Evolutionary conservation across 2,329 filamentous ascomycete species (phyloP), one percentile per base, ranked within the genome.

Genomic region (Cytospora paraplurivora): DNA sequence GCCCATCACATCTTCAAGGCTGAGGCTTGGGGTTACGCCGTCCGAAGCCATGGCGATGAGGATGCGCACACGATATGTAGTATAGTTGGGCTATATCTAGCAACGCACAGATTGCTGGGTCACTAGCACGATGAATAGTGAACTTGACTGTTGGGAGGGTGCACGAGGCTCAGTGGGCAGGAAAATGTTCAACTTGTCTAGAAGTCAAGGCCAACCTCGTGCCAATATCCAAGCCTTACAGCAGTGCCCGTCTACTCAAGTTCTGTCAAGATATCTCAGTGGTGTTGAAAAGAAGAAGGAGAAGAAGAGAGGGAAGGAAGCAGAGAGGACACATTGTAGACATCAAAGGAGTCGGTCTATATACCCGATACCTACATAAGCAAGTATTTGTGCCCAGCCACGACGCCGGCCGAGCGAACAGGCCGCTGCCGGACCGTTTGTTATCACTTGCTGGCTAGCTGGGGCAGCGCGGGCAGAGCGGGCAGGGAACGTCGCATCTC

Each of bases 1-100:
- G 59, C 56, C 59, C 60, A 65, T 62, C 53, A 67, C 62, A 41
- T 67, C 63, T 32, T 65, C 59, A n/a, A 67, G 65, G 59, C 59
- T 65, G 44, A 49, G 32, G 37, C 58, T 53, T 37, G 62, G 37
- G 34, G 64, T 56, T n/a, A 64, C 41, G 27, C 56, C 51, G 56
- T 60, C 57, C 54, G 59, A 59, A n/a, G 65, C 65, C 65, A 67
- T 67, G 32, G 38, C 34, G 44, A 55, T 61, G 55, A 52, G 59
- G 38, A 51, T 19, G 59, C 59, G 41, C 55, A 61, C 59, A 37
- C 59, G 41, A 38, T 51, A 44, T 52, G 21, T 61, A 56, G 53
- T 51, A n/a, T 55, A 32, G 15, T 37, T 17, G 52, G n/a, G 8
- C 19, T 19, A 12, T 21, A 12, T 35, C 41, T 53, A 35, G 34